A percentile compares a stretch with the other conserved stretches of the same genome.
Conservation (phyloP, 208 protist species). For the Strigomonas oncopelti region DNA sequence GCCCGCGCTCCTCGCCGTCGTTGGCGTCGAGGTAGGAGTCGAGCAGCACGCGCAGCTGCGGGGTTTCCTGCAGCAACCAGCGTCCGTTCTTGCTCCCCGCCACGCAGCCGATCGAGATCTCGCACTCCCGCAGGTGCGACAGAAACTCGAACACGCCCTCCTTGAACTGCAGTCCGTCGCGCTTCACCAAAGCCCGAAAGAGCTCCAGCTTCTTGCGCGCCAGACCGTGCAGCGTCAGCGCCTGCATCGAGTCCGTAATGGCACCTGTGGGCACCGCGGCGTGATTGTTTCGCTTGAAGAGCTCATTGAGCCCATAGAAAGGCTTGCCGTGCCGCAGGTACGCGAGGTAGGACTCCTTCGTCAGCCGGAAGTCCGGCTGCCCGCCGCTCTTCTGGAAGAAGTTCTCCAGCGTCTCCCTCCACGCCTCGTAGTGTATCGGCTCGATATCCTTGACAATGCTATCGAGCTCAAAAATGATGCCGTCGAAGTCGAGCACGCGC, state of each 20-base stretch:
- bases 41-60: slow-evolving; percentile 52
- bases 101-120: slow-evolving; percentile 80
- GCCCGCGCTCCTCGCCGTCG: slow-evolving; percentile 44
- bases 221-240: slow-evolving; percentile 59
- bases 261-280: slow-evolving; percentile 38
- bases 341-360: slow-evolving; percentile 75
- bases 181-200: slow-evolving; percentile 56
- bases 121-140: slow-evolving; percentile 58
- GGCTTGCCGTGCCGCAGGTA: slow-evolving; percentile 76
- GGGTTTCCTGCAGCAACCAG: slow-evolving; percentile 65
- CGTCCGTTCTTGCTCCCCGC: slow-evolving; percentile 78
- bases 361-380: slow-evolving; percentile 40
- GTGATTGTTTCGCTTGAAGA: slow-evolving; percentile 63
- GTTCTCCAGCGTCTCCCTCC: slow-evolving; percentile 71
- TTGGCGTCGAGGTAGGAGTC: slow-evolving; percentile 76
- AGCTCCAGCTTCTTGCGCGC: slow-evolving; percentile 60
- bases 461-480: slow-evolving; percentile 87
- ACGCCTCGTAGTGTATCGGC: slow-evolving; percentile 79
- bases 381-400: slow-evolving; percentile 38
- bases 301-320: slow-evolving; percentile 52
- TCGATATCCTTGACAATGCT: slow-evolving; percentile 80
- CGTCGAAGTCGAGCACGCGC: slow-evolving; percentile 84
- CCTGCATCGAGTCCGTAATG: slow-evolving; percentile 38
- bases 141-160: slow-evolving; percentile 65
- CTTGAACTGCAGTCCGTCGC: slow-evolving; percentile 44